These are phyloP conservation scores for Athelia psychrophila DNA, from an alignment of 1,284 basidiomycete genomes.

Conservation along the genomic window DNA sequence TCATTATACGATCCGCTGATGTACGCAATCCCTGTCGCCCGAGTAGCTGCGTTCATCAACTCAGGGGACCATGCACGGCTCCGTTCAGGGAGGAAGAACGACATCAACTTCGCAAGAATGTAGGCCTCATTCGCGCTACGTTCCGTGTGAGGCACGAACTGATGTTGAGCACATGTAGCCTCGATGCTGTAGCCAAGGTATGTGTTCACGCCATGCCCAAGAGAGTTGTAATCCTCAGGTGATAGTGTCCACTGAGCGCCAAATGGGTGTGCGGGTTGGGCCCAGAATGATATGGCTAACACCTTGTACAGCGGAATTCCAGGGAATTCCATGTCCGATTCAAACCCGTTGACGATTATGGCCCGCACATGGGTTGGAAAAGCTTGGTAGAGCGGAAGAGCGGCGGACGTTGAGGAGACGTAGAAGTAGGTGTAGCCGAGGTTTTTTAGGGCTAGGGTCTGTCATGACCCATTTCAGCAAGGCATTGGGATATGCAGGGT, in stretches of 20 bases:
- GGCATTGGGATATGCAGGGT: too few species aligned
- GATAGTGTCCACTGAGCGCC: conserved; percentile 32
- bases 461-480: too few species aligned
- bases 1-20: conserved; percentile 7
- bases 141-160: conserved; percentile 16
- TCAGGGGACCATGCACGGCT: conserved; percentile 11
- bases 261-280: conserved; percentile 22
- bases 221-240: conserved; percentile 25
- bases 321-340: conserved; percentile 10
- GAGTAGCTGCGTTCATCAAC: conserved; percentile 8
- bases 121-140: conserved; percentile 25
- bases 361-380: conserved; percentile 20
- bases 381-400: conserved; percentile 19
- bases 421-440: too few species aligned
- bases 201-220: conserved; percentile 18
- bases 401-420: too few species aligned
- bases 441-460: too few species aligned
- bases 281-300: conserved; percentile 32
- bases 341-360: conserved; percentile 22
- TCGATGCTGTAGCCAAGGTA: conserved; percentile 37
- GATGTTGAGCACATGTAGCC: conserved; percentile 20
- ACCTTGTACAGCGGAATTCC: conserved; percentile 32
- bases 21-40: conserved; percentile 5
- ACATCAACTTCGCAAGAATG: conserved; percentile 27
- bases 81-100: conserved; percentile 20